These are phyloP conservation scores for Colletotrichum musicola DNA, from an alignment of 2,329 filamentous ascomycete species.

Conservation along the genomic window DNA sequence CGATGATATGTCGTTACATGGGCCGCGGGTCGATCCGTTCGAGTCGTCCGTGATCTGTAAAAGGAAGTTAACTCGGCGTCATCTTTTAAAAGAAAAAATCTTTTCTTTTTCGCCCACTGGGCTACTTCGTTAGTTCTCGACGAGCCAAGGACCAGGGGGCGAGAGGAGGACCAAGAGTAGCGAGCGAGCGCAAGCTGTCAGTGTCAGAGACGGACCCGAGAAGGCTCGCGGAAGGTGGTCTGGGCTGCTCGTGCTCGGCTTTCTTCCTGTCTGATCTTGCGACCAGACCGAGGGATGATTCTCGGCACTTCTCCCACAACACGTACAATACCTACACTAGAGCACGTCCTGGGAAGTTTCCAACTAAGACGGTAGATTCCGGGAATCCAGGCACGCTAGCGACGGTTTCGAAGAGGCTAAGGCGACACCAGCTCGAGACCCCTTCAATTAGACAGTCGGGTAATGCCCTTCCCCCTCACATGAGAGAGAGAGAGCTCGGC, in stretches of 20 bases:
- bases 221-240: background rate
- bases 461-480: background rate
- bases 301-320: background rate
- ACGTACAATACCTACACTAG: too few relatives aligned
- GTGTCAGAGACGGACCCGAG: background rate
- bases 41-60: background rate
- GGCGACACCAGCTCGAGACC: background rate
- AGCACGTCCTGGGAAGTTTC: conserved; percentile 12
- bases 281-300: background rate
- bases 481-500: background rate
- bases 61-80: background rate
- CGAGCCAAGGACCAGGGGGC: background rate
- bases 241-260: background rate
- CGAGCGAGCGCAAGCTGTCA: conserved; percentile 7
- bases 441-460: conserved; percentile 3
- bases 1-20: conserved; percentile 6
- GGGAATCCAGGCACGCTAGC: conserved; percentile 3
- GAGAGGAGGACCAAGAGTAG: conserved; percentile 2
- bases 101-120: background rate
- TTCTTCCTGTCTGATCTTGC: background rate
- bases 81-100: too few relatives aligned
- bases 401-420: conserved; percentile 3
- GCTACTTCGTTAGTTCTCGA: too few relatives aligned
- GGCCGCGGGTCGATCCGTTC: conserved; percentile 10
- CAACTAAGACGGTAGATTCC: background rate